phyloP scores from a whole-genome alignment of 225 moss, liverwort and hornwort species.

The Lunularia cruciata region DNA sequence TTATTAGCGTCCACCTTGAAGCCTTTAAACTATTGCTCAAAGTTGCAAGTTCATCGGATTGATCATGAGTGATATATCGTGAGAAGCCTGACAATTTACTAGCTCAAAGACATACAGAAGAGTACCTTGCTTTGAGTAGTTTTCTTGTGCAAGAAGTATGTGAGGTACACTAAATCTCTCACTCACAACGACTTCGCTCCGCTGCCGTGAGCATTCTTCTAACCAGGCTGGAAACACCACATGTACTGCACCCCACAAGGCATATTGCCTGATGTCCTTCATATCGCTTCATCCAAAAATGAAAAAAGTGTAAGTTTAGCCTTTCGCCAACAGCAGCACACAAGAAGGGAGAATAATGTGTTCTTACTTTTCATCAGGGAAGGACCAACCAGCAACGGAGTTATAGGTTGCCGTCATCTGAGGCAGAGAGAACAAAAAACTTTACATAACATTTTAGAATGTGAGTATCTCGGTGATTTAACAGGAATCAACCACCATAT shows the following conservation, averaged over 20 bases:
- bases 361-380: too few species aligned
- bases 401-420: too few species aligned
- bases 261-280: slow-evolving; percentile 70
- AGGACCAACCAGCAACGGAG: too few species aligned
- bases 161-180: slow-evolving; percentile 55
- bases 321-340: too few species aligned
- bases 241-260: slow-evolving; percentile 78
- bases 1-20: too few species aligned
- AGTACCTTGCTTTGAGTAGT: slow-evolving; percentile 26
- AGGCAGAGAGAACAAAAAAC: too few species aligned
- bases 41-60: background rate
- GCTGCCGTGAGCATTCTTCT: slow-evolving; percentile 75
- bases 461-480: too few species aligned
- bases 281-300: slow-evolving; percentile 44
- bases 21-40: background rate
- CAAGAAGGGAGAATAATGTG: too few species aligned
- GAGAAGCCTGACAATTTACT: too few species aligned
- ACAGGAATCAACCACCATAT: too few species aligned
- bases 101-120: background rate
- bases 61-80: background rate
- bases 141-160: slow-evolving; percentile 51
- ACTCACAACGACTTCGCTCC: slow-evolving; percentile 51
- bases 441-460: too few species aligned
- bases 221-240: slow-evolving; percentile 72
- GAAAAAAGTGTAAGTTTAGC: background rate